Evolutionary conservation across 2,329 filamentous ascomycete species (phyloP), one percentile per base, ranked within the genome.

Genomic region (Helotiales sp.): DNA sequence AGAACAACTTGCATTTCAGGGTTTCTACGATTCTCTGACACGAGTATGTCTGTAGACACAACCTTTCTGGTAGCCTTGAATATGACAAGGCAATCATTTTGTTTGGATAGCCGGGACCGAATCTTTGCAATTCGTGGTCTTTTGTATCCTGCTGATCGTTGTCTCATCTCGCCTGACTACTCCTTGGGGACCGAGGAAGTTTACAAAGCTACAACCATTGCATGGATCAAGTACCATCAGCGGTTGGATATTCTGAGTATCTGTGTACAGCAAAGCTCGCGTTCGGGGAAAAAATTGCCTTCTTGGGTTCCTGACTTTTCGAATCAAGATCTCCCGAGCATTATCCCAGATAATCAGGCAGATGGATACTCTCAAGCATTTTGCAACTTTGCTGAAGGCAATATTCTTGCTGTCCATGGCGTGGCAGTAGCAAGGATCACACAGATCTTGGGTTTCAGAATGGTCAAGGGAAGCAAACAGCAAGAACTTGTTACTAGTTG

Each of bases 241-340:
- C 40, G n/a, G 15, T 20, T 55, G 20, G 22, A 30, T 24, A 37
- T 64, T 24, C 28, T 65, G 13, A 3, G 2, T 2, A 43, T 2
- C 1, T 68, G 66, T 60, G 20, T 45, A 11, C 32, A 60, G 24
- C 10, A 45, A 26, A 37, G 32, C 24, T 6, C 59, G 4, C 17
- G 6, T 6, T 20, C n/a, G n/a, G 34, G 40, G 13, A 11, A 58
- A 2, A 22, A 63, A 30, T 6, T 55, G 10, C 66, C 66, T 17
- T 64, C 50, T 26, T 68, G 66, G 66, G 58, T 60, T 26, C 66
- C 66, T 3, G 37, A 65, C n/a, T 67, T 22, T 15, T 22, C 28
- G 2, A 26, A 22, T n/a, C 15, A 22, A 30, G 22, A n/a, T 24
- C 3, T 13, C 1, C 24, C 61, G 22, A 11, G 43, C 7, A 3